Evolutionary conservation across 2,329 filamentous ascomycete species (phyloP).

Genomic region (Diaporthe amygdali): DNA sequence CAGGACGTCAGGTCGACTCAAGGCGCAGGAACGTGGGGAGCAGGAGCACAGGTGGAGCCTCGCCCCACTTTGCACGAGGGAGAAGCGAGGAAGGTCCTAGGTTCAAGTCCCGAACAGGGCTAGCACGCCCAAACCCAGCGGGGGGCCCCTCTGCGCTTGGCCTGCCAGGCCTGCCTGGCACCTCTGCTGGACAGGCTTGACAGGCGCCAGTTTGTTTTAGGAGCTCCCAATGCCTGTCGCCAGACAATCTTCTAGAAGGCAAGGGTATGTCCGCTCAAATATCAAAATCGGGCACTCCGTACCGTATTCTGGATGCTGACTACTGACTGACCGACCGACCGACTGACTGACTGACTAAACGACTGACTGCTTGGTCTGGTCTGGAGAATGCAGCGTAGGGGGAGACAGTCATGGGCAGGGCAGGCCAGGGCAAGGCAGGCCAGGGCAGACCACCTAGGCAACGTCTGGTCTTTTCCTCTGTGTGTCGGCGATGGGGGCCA

Average conservation of each 20-base stretch:
- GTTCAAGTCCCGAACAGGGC: constrained; percentile 4
- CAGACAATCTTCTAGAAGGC: constrained; percentile 6
- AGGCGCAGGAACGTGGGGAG: constrained; percentile 20
- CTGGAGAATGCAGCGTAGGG: background rate
- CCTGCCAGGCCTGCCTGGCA: background rate
- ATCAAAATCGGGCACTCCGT: constrained; percentile 2
- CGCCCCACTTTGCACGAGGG: constrained; percentile 17
- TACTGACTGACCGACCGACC: too few relatives aligned
- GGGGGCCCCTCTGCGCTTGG: background rate
- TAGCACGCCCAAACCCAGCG: background rate
- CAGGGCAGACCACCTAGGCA: background rate
- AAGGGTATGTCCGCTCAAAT: background rate
- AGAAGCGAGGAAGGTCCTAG: constrained; percentile 8
- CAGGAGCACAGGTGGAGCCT: constrained; percentile 2
- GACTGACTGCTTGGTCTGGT: background rate
- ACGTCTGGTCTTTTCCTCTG: background rate
- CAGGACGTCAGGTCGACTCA: constrained; percentile 15
- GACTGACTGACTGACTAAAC: background rate
- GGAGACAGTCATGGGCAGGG: background rate
- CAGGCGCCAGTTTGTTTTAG: background rate
- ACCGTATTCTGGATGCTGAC: too few relatives aligned
- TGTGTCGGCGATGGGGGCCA: background rate
- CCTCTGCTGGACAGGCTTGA: background rate
- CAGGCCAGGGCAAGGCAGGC: background rate
- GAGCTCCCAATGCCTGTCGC: background rate